phyloP scores from a whole-genome alignment of 495 filamentous ascomycete species.

The Sphaerosporella brunnea region DNA sequence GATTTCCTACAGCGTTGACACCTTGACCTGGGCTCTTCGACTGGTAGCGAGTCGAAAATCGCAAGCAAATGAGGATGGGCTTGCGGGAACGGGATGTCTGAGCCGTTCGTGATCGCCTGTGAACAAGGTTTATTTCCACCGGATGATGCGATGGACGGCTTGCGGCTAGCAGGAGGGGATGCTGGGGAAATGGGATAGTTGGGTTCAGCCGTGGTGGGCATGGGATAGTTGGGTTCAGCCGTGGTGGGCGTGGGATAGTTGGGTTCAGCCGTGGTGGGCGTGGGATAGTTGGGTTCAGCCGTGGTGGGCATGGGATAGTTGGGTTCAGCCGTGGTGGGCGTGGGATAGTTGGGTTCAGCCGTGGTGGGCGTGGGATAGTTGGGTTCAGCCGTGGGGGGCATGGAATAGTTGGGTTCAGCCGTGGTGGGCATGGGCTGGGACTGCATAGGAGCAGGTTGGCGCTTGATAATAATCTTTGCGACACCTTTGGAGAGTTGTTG shows the following conservation, averaged over 20 bases:
- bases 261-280: no score
- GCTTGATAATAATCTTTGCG: constrained; percentile 20
- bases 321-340: no score
- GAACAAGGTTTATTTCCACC: neutral
- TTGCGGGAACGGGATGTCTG: neutral
- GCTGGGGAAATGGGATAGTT: constrained; percentile 48
- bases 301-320: constrained; percentile 44
- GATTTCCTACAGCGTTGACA: constrained; percentile 98
- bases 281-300: no score
- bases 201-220: constrained; percentile 36
- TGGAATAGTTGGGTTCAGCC: constrained; percentile 32
- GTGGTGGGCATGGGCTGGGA: constrained; percentile 26
- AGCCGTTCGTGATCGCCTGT: no score
- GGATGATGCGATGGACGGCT: constrained; percentile 53
- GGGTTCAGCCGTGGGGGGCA: constrained; percentile 43
- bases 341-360: no score
- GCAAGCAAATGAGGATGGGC: neutral
- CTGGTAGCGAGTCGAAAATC: neutral
- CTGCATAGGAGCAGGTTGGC: constrained; percentile 16
- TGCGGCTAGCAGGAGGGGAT: constrained; percentile 53
- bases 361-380: constrained; percentile 44
- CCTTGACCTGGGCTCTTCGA: constrained; percentile 23
- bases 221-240: constrained; percentile 32
- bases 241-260: no score
- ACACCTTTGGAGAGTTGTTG: constrained; percentile 20